Evolutionary conservation across 164 flowering plant genomes (phyloP).

Genomic region (Tinospora cordifolia): DNA sequence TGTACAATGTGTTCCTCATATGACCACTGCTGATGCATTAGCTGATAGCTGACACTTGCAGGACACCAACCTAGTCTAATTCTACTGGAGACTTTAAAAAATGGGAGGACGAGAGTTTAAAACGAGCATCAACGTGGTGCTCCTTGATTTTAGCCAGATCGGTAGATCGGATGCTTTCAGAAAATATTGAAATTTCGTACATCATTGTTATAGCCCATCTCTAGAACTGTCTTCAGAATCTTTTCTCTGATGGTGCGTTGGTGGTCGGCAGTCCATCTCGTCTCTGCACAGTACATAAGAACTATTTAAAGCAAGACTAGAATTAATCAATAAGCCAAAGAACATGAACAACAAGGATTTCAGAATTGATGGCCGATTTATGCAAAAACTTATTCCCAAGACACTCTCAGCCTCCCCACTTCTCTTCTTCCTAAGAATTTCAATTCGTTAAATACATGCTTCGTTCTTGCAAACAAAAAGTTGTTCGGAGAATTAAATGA

Average conservation of each 20-base stretch:
- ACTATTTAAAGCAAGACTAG: not conserved
- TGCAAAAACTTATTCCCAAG: not conserved
- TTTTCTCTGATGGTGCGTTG: conserved; percentile 25
- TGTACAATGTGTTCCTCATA: not conserved
- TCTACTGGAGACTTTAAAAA: no score
- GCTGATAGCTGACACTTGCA: conserved; percentile 2
- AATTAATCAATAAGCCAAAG: not conserved
- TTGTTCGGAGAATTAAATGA: not conserved
- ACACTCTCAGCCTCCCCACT: not conserved
- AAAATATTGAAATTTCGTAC: no score
- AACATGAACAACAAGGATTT: not conserved
- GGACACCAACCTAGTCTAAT: not conserved
- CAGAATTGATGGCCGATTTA: not conserved
- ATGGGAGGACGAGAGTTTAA: not conserved
- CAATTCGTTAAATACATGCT: no score
- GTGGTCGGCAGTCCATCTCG: conserved; percentile 37
- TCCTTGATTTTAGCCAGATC: not conserved
- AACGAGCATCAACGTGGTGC: not conserved
- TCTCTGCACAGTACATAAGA: conserved; percentile 37
- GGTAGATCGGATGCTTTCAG: not conserved
- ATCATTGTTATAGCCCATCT: conserved; percentile 32
- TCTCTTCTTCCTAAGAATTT: not conserved
- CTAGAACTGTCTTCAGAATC: conserved; percentile 24
- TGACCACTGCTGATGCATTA: not conserved
- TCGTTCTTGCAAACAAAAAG: not conserved